These are phyloP conservation scores for Candida namnaoensis DNA, from an alignment of 805 yeast species.

Conservation along the genomic window DNA sequence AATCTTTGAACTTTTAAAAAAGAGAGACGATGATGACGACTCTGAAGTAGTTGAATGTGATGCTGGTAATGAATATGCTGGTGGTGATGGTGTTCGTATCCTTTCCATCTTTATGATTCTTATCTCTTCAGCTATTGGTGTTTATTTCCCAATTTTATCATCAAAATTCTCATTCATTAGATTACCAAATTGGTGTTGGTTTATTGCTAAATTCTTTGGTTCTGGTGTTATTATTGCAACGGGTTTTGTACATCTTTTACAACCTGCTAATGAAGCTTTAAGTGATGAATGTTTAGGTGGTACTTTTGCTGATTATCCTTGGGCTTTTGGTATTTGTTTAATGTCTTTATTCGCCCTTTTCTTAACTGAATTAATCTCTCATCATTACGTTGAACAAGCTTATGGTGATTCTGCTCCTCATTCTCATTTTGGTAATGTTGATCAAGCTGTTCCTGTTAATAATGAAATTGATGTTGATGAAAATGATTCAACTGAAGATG, in stretches of 20 bases:
- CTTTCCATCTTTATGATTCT: slow-evolving; percentile 57
- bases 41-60: slow-evolving; percentile 26
- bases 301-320: slow-evolving; percentile 44
- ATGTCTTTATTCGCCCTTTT: slow-evolving; percentile 36
- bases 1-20: slow-evolving; percentile 5
- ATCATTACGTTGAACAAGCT: slow-evolving; percentile 29
- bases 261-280: slow-evolving; percentile 59
- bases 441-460: slow-evolving; percentile 7
- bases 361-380: slow-evolving; percentile 38
- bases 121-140: slow-evolving; percentile 47
- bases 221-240: slow-evolving; percentile 82
- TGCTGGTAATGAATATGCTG: slow-evolving; percentile 34
- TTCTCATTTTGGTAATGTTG: slow-evolving; percentile 41
- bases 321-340: slow-evolving; percentile 46
- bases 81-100: slow-evolving; percentile 34
- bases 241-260: slow-evolving; percentile 65
- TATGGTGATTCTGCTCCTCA: slow-evolving; percentile 24
- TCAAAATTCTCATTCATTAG: slow-evolving; percentile 50
- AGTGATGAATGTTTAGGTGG: slow-evolving; percentile 54
- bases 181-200: slow-evolving; percentile 55
- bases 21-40: slow-evolving; percentile 14
- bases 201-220: slow-evolving; percentile 68
- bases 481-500: slow-evolving; percentile 4
- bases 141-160: slow-evolving; percentile 54
- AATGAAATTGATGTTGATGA: slow-evolving; percentile 3